phyloP scores from a whole-genome alignment of 1,284 basidiomycete species.

The Irpex lacteus region DNA sequence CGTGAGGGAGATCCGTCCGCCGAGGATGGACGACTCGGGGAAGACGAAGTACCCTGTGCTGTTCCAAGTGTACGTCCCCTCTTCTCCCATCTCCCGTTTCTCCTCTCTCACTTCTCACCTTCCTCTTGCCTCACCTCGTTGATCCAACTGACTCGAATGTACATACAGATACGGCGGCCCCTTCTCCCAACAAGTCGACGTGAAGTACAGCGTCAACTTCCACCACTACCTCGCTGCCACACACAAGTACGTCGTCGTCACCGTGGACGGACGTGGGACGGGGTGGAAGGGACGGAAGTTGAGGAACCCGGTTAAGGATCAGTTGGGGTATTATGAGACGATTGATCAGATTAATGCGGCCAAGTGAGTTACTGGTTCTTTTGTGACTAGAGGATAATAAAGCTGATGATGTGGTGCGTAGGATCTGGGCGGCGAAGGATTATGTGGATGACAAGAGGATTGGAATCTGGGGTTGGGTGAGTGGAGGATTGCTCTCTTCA shows the following conservation, averaged over 20 bases:
- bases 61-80: conserved; percentile 67
- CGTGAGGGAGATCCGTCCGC: conserved; percentile 87
- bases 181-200: conserved; percentile 73
- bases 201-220: conserved; percentile 76
- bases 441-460: conserved; percentile 83
- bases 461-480: conserved; percentile 94
- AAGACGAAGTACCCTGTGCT: conserved; percentile 92
- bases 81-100: too few relatives aligned
- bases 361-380: conserved; percentile 42
- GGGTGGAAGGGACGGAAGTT: conserved; percentile 84
- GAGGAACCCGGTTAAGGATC: conserved; percentile 80
- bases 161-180: conserved; percentile 84
- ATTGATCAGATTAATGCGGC: conserved; percentile 87
- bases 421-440: conserved; percentile 71
- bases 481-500: conserved; percentile 20
- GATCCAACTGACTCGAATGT: background rate
- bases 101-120: background rate
- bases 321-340: conserved; percentile 86
- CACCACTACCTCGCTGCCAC: conserved; percentile 83
- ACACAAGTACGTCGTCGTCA: conserved; percentile 83
- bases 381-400: background rate
- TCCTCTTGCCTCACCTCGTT: background rate
- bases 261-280: conserved; percentile 92
- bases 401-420: conserved; percentile 25
- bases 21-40: conserved; percentile 89